A percentile compares a stretch with the other conserved stretches of the same genome.
These are phyloP conservation scores for Phaeodactylum tricornutum DNA, from an alignment of 108 stramenopile species.

Conservation along the genomic window DNA sequence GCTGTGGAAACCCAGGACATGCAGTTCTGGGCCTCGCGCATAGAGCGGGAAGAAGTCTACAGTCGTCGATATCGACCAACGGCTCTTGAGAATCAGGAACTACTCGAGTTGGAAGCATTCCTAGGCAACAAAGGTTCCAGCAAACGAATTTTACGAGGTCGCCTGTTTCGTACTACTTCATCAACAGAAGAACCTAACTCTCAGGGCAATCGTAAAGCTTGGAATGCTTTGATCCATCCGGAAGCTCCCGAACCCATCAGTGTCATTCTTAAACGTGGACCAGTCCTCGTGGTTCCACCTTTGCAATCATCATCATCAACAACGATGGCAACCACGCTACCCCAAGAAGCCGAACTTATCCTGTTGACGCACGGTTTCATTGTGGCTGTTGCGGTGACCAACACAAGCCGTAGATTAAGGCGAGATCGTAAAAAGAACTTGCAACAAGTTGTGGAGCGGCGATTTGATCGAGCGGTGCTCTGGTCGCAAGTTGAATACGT, in stretches of 20 bases:
- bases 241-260: background rate
- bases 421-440: background rate
- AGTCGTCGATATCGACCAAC: conserved; percentile 25
- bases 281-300: conserved; percentile 4
- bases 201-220: background rate
- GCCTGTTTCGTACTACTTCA: conserved; percentile 1
- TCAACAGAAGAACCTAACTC: background rate
- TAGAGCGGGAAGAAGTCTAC: conserved; percentile 25
- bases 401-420: conserved; percentile 11
- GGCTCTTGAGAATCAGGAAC: conserved; percentile 15
- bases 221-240: background rate
- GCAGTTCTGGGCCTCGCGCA: background rate
- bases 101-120: conserved; percentile 6
- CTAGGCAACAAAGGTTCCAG: background rate
- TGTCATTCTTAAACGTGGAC: conserved; percentile 11
- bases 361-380: conserved; percentile 38
- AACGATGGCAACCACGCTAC: background rate
- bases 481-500: no score
- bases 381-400: conserved; percentile 2
- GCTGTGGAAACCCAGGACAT: conserved; percentile 1
- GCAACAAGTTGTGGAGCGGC: conserved; percentile 12
- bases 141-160: conserved; percentile 3
- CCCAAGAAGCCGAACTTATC: conserved; percentile 17
- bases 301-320: conserved; percentile 16
- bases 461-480: conserved; percentile 1